Base-by-base conservation (phyloP, 192 early-diverging fungal genomes). In the Mortierella alpina region DNA sequence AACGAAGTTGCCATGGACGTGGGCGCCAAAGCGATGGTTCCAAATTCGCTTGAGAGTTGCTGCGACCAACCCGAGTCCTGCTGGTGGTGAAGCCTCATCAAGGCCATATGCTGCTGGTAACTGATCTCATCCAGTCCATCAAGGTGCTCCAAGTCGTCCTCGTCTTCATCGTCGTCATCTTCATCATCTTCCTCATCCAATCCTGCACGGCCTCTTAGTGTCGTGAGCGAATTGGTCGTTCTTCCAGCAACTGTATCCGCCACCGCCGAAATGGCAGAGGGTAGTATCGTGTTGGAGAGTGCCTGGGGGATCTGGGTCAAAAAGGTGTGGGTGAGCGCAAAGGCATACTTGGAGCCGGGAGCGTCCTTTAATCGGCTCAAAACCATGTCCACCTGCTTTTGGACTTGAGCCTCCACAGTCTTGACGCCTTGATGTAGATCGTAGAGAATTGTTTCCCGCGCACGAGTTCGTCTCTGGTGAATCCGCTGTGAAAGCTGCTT, bases 371-470 rank as follows among this genome's bases (percentile, higher is more conserved):
- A 45, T 18, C 63, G 53, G 31, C 63, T 72, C 22, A 79, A 20
- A 13, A 79, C 76, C 69, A 79, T 79, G n/a, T 79, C 76, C 46
- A 79, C 76, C 18, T 79, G 76, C 22, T 79, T 79, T 5, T 72
- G 76, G 12, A 79, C 69, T n/a, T 79, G 76, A 14, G 76, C 76
- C 20, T 79, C 76, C 7, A 79, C 76, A 9, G 63, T 67, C 47
- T 79, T 79, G 6, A 79, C 75, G 10, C 75, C 75, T 14, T 78
- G 68, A 66, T 78, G 75, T 6, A 78, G 51, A 39, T 78, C 68
- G 14, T 66, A 78, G 7, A 78, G 46, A 46, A 78, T 78, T 12
- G 75, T 78, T 22, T 78, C 75, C 9, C 75, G 68, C 15, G 75
- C 58, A 46, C 75, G 62, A 1, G 75, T 78, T 0, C 75, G 68